These are phyloP conservation scores for Bathelium albidoporum DNA, from an alignment of 495 filamentous ascomycete species.

Conservation along the genomic window DNA sequence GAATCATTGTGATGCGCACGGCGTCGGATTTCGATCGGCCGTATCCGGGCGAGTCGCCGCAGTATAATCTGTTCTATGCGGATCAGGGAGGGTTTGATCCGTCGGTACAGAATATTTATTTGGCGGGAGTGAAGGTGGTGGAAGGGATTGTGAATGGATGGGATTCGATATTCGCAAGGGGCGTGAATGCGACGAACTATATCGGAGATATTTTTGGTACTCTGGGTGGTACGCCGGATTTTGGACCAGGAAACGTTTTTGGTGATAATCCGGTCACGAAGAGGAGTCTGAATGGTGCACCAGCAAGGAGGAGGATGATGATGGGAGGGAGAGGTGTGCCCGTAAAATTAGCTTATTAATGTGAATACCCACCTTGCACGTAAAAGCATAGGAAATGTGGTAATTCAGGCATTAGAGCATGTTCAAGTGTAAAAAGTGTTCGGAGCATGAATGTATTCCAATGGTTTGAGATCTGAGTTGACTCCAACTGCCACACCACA, in stretches of 20 bases:
- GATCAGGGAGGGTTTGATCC: constrained; percentile 51
- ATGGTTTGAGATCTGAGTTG: no score
- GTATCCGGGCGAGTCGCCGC: constrained; percentile 43
- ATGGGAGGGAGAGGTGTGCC: neutral
- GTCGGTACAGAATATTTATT: constrained; percentile 52
- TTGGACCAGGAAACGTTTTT: constrained; percentile 44
- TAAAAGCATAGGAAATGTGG: no score
- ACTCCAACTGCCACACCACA: no score
- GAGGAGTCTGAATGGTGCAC: neutral
- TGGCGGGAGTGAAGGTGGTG: constrained; percentile 56
- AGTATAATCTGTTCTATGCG: constrained; percentile 47
- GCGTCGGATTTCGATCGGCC: constrained; percentile 64
- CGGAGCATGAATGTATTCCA: no score
- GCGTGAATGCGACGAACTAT: constrained; percentile 56
- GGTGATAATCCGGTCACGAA: constrained; percentile 20
- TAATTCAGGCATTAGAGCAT: no score
- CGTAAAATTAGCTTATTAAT: neutral
- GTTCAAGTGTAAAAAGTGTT: no score
- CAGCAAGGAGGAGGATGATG: constrained; percentile 5
- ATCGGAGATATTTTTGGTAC: constrained; percentile 64
- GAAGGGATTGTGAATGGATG: constrained; percentile 53
- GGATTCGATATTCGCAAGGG: constrained; percentile 46
- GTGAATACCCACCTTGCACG: no score
- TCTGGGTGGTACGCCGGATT: constrained; percentile 54
- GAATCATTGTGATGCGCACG: constrained; percentile 65